Base-by-base conservation (phyloP, 228 moss, liverwort and hornwort genomes). In the Sphagnum fallax region DNA sequence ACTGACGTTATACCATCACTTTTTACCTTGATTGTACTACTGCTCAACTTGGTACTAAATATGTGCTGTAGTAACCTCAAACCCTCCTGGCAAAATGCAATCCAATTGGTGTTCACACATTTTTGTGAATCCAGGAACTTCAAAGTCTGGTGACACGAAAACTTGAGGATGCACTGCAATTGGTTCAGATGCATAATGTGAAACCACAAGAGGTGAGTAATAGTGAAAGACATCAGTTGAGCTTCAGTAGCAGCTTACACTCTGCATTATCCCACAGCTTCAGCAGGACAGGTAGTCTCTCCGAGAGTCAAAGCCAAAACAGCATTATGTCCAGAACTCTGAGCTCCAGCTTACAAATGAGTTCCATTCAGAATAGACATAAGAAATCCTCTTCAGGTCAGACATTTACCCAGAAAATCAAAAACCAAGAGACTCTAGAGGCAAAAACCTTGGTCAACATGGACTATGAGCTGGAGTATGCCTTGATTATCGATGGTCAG, bases 401-500 rank as follows among this genome's bases (percentile, higher is more conserved):
- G 32, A 32, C 32, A 32, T 32, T 32, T 32, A 1, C 32, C 32
- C 32, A 32, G 32, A 32, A 32, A 32, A 32, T 3, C 32, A 32
- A 32, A 32, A 32, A 32, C 2, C 2, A 32, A 65, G 86, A 78
- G 14, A 61, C 52, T 32, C 53, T 63, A 6, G 48, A 8, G 12
- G 32, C 32, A 32, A 32, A 32, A 32, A 32, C 32, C 32, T 32
- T 32, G 32, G 32, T 32, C 32, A 32, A 32, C 2, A 53, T 65
- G 60, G 60, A 60, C 16, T 14, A 16, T 32, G 51, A 58, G 55
- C 62, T 50, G n/a, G 50, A 16, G 9, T 79, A 75, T 69, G 77
- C 79, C 49, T 75, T 91, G 61, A 82, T 89, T 10, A 84, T 91
- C 15, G 91, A 91, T 73, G 91, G 91, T 47, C 69, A 84, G 52